These are phyloP conservation scores for Colletotrichum neosansevieriae DNA, from an alignment of 2,329 filamentous ascomycete genomes.

Conservation along the genomic window DNA sequence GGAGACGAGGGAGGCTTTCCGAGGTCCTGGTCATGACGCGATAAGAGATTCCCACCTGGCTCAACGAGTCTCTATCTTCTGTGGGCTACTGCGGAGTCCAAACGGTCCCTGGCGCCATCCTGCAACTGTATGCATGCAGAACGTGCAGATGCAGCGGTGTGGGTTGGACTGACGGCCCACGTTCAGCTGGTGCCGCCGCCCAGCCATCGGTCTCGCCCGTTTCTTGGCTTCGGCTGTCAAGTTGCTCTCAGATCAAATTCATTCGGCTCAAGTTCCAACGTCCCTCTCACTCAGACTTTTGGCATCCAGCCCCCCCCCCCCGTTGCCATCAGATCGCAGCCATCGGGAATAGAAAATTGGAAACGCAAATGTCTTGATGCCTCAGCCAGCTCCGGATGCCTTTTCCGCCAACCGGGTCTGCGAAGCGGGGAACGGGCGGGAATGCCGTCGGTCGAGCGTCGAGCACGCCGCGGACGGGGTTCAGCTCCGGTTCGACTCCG, in stretches of 20 bases:
- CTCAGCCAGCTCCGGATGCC: neutral
- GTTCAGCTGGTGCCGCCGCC: neutral
- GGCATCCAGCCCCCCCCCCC: no score
- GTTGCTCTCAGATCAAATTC: slow-evolving; percentile 7
- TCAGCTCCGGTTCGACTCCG: slow-evolving; percentile 1
- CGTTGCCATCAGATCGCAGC: no score
- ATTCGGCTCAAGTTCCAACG: neutral
- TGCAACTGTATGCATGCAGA: slow-evolving; percentile 19
- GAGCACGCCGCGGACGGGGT: slow-evolving; percentile 3
- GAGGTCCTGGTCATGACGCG: slow-evolving; percentile 22
- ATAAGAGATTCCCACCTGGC: slow-evolving; percentile 26
- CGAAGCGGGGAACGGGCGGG: slow-evolving; percentile 11
- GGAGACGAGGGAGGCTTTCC: slow-evolving; percentile 7
- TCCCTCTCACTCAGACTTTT: no score
- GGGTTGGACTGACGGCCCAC: slow-evolving; percentile 9
- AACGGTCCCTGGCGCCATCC: slow-evolving; percentile 11
- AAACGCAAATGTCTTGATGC: neutral
- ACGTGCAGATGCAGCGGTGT: slow-evolving; percentile 18
- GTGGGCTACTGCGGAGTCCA: neutral
- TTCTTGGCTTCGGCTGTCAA: slow-evolving; percentile 18
- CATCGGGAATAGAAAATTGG: neutral
- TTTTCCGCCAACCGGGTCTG: neutral
- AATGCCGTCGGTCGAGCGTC: slow-evolving; percentile 8
- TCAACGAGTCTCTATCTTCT: neutral
- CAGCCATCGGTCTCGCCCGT: neutral